A percentile compares a stretch with the other conserved stretches of the same genome.
These are phyloP conservation scores for Daldinia caldariorum DNA, from an alignment of 495 filamentous ascomycete species.

Conservation along the genomic window DNA sequence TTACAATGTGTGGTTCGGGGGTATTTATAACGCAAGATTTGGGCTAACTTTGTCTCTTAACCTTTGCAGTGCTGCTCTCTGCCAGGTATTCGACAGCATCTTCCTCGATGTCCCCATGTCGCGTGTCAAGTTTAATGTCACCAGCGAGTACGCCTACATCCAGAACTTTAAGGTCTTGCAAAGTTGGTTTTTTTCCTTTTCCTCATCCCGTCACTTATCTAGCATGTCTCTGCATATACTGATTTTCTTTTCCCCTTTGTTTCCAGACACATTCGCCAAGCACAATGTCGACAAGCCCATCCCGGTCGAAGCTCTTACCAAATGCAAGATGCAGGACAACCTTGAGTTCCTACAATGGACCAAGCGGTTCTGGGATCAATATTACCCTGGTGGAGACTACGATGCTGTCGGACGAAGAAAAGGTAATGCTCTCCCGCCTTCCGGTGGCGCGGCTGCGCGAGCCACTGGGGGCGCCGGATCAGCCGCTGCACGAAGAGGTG, in stretches of 20 bases:
- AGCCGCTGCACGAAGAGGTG: constrained; percentile 67
- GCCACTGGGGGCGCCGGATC: constrained; percentile 57
- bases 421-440: constrained; percentile 67
- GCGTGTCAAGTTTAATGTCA: constrained; percentile 97
- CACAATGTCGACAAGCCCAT: constrained; percentile 88
- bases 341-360: constrained; percentile 98
- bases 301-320: constrained; percentile 86
- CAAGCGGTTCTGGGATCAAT: constrained; percentile 97
- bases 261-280: constrained; percentile 78
- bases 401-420: constrained; percentile 88
- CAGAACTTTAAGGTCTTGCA: constrained; percentile 98
- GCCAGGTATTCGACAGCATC: constrained; percentile 97
- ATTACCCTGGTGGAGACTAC: constrained; percentile 96
- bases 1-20: constrained; percentile 1
- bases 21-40: constrained; percentile 20
- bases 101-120: constrained; percentile 96
- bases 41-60: constrained; percentile 28
- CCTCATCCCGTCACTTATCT: background rate
- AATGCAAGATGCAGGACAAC: constrained; percentile 99
- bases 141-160: constrained; percentile 95
- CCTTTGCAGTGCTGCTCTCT: constrained; percentile 81
- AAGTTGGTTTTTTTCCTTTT: constrained; percentile 67
- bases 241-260: constrained; percentile 27
- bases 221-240: constrained; percentile 18
- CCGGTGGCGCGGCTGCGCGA: constrained; percentile 56